These are phyloP conservation scores for Guyanaporus albipodus DNA, from an alignment of 768 basidiomycete genomes.

Conservation along the genomic window DNA sequence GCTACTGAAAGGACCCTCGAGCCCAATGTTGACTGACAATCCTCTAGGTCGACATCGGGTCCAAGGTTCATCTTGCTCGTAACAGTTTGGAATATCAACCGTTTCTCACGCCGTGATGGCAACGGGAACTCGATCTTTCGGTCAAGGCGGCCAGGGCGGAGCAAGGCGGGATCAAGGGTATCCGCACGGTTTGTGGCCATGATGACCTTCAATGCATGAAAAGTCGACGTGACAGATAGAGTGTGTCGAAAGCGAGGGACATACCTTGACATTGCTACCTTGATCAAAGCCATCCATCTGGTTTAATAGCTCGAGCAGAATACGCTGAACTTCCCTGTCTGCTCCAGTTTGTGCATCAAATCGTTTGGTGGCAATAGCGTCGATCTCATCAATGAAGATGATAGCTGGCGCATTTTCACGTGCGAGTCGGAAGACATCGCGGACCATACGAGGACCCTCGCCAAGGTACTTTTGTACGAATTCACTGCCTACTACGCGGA, in stretches of 20 bases:
- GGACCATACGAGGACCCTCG: slow-evolving; percentile 99
- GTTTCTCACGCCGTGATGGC: slow-evolving; percentile 91
- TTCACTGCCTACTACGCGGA: slow-evolving; percentile 96
- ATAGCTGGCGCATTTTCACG: slow-evolving; percentile 96
- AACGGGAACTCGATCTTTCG: slow-evolving; percentile 98
- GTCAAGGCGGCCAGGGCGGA: slow-evolving; percentile 96
- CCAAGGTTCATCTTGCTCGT: slow-evolving; percentile 97
- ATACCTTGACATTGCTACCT: slow-evolving; percentile 94
- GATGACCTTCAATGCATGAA: slow-evolving; percentile 65
- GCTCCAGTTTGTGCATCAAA: slow-evolving; percentile 99
- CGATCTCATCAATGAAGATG: slow-evolving; percentile 99
- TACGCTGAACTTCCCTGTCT: slow-evolving; percentile 98
- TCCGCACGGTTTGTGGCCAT: slow-evolving; percentile 99
- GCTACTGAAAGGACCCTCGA: slow-evolving; percentile 7
- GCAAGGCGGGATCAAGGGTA: slow-evolving; percentile 94
- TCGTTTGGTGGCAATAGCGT: slow-evolving; percentile 98
- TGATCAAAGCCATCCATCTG: slow-evolving; percentile 99
- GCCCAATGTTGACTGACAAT: slow-evolving; percentile 60
- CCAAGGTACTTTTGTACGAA: slow-evolving; percentile 99
- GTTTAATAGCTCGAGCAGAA: slow-evolving; percentile 91
- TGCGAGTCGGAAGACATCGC: slow-evolving; percentile 97
- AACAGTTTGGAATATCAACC: slow-evolving; percentile 96
- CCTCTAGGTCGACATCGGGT: slow-evolving; percentile 96
- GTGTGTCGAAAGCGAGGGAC: background rate
- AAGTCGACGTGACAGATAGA: background rate